Conservation (phyloP, 2,329 filamentous ascomycete genomes). For the Gaeumannomyces sp. region DNA sequence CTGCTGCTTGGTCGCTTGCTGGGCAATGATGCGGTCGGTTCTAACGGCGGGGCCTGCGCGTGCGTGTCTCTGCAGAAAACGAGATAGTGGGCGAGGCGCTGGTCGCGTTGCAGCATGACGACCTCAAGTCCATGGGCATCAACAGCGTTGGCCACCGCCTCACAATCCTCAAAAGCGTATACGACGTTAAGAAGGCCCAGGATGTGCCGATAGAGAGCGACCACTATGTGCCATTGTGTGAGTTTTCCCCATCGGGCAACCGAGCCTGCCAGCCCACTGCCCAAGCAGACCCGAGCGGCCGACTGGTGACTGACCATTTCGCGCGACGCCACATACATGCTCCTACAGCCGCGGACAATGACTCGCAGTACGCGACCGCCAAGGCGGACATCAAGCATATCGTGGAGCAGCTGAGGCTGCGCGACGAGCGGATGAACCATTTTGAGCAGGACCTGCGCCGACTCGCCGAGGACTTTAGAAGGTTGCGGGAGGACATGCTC, state of each 20-base stretch:
- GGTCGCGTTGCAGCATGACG: conserved; percentile 81
- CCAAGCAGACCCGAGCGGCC: too few relatives aligned
- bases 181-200: conserved; percentile 92
- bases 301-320: too few relatives aligned
- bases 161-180: conserved; percentile 91
- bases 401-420: conserved; percentile 80
- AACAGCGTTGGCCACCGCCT: conserved; percentile 88
- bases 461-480: conserved; percentile 81
- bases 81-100: conserved; percentile 90
- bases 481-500: conserved; percentile 83
- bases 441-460: conserved; percentile 78
- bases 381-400: conserved; percentile 81
- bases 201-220: conserved; percentile 87
- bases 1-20: background rate
- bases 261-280: too few relatives aligned
- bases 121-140: conserved; percentile 93
- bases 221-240: conserved; percentile 90
- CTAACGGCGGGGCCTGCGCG: background rate
- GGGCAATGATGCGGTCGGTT: background rate
- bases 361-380: conserved; percentile 81
- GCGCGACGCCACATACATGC: too few relatives aligned
- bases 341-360: conserved; percentile 73
- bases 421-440: conserved; percentile 82
- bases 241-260: conserved; percentile 26
- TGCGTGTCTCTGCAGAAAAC: conserved; percentile 57